Evolutionary conservation across 306 rosid species (phyloP).

Genomic region (Malus sylvestris): DNA sequence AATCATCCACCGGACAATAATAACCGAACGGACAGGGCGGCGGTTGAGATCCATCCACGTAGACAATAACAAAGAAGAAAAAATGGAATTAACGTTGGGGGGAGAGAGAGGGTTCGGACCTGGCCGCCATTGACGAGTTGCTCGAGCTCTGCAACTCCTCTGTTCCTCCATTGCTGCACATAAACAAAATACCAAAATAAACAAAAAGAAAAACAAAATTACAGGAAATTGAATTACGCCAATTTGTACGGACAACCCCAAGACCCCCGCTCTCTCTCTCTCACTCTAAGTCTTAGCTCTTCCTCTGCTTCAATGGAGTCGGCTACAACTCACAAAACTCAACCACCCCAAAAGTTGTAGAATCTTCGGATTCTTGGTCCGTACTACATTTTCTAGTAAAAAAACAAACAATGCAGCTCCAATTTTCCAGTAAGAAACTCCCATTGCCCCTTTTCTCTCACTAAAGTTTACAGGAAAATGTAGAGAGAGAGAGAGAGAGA

Average conservation of each 20-base stretch:
- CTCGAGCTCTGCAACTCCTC: conserved; percentile 55
- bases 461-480: not conserved
- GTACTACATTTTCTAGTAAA: not conserved
- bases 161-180: conserved; percentile 37
- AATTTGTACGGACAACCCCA: not conserved
- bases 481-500: not conserved
- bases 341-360: not conserved
- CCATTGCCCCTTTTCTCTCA: not conserved
- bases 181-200: not conserved
- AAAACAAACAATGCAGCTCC: not conserved
- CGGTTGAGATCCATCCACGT: conserved; percentile 33
- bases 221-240: not conserved
- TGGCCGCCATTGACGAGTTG: conserved; percentile 71
- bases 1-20: conserved; percentile 28
- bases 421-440: not conserved
- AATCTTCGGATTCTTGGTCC: not conserved
- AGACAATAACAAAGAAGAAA: not conserved
- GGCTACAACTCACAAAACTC: not conserved
- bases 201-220: not conserved
- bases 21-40: not conserved
- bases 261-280: not conserved
- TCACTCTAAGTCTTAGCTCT: not conserved
- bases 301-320: not conserved
- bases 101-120: conserved; percentile 28
- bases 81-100: conserved; percentile 14